Evolutionary conservation across 2,329 filamentous ascomycete species (phyloP).

Genomic region (Neopestalotiopsis sp.): DNA sequence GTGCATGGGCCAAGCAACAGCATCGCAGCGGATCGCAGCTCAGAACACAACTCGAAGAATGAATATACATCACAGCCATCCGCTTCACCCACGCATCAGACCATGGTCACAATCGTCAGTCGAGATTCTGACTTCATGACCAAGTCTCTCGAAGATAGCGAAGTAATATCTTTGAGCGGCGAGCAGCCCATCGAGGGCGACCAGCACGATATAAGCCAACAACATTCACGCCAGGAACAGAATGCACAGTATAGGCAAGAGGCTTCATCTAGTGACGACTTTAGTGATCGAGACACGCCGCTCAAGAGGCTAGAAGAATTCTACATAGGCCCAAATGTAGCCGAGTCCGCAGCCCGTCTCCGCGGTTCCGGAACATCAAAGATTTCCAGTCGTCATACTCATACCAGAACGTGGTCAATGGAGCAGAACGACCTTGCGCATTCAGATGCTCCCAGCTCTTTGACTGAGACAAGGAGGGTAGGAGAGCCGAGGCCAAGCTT

Average conservation of each 20-base stretch:
- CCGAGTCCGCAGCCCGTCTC: constrained; percentile 26
- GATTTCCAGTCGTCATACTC: constrained; percentile 20
- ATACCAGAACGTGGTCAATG: constrained; percentile 20
- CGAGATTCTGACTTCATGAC: constrained; percentile 45
- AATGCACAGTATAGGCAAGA: neutral
- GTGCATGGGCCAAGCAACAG: constrained; percentile 32
- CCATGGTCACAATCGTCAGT: constrained; percentile 55
- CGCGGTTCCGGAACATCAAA: constrained; percentile 22
- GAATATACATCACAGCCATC: constrained; percentile 48
- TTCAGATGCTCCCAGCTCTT: constrained; percentile 31
- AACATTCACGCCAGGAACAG: neutral
- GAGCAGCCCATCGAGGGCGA: neutral
- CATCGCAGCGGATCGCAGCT: constrained; percentile 30
- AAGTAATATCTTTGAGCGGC: neutral
- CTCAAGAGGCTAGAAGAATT: constrained; percentile 37
- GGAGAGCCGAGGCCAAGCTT: constrained; percentile 50
- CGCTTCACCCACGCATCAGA: constrained; percentile 44
- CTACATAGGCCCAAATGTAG: constrained; percentile 34
- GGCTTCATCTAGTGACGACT: constrained; percentile 26
- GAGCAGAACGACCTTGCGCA: constrained; percentile 25
- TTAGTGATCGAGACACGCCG: constrained; percentile 27
- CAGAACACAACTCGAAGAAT: constrained; percentile 39
- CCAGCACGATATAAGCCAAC: neutral
- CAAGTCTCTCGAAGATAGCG: constrained; percentile 17
- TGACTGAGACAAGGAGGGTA: constrained; percentile 33